Conservation (phyloP, 1,284 basidiomycete genomes). For the Sanguinoderma infundibulare region DNA sequence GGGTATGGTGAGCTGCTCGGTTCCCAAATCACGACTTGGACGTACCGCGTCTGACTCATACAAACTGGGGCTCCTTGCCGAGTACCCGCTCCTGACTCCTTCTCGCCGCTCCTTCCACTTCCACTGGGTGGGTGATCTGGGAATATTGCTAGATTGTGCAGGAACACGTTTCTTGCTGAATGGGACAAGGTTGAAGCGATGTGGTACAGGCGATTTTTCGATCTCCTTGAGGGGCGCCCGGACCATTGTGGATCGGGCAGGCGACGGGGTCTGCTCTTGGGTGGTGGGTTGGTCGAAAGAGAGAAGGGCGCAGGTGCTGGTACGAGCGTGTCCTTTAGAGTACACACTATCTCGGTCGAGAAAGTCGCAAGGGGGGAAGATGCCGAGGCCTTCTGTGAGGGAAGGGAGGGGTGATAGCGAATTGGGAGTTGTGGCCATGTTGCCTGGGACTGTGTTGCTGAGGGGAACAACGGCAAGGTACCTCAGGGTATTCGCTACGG, state of each 20-base stretch:
- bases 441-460: neutral
- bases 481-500: too few species aligned
- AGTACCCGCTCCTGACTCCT: neutral
- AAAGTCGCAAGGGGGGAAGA: slow-evolving; percentile 12
- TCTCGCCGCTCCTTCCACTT: neutral
- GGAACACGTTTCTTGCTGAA: slow-evolving; percentile 1
- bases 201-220: slow-evolving; percentile 21
- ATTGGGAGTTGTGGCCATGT: neutral
- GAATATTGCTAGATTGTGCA: neutral
- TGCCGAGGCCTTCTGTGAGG: slow-evolving; percentile 15
- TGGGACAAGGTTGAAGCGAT: slow-evolving; percentile 22
- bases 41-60: slow-evolving; percentile 1
- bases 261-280: neutral
- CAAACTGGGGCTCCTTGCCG: neutral
- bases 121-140: slow-evolving; percentile 9
- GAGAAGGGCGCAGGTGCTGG: slow-evolving; percentile 20
- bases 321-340: slow-evolving; percentile 16
- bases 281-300: slow-evolving; percentile 7
- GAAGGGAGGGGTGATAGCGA: slow-evolving; percentile 19
- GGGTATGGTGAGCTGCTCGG: neutral
- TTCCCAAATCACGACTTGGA: neutral
- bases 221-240: slow-evolving; percentile 21
- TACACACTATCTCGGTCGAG: slow-evolving; percentile 5
- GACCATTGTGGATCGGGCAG: slow-evolving; percentile 16
- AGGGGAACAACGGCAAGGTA: too few species aligned